Conservation (phyloP, 148 eudicot species). For the Vaccinium myrtillus region DNA sequence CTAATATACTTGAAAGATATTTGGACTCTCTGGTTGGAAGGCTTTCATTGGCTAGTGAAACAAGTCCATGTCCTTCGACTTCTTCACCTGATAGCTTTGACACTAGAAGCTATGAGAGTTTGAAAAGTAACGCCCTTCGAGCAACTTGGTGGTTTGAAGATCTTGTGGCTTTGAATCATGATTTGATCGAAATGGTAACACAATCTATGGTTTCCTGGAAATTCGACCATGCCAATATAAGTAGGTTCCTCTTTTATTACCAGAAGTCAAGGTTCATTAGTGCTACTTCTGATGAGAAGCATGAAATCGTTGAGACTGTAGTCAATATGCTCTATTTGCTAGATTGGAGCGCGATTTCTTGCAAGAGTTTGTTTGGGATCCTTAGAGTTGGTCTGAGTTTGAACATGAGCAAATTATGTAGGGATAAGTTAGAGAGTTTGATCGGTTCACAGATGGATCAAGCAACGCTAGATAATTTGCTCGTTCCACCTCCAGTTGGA, state of each 20-base stretch:
- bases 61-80: slow-evolving; percentile 59
- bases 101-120: slow-evolving; percentile 65
- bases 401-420: slow-evolving; percentile 27
- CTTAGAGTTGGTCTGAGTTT: slow-evolving; percentile 40
- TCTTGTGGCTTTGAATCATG: slow-evolving; percentile 33
- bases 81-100: slow-evolving; percentile 73
- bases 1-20: slow-evolving; percentile 38
- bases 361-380: slow-evolving; percentile 56
- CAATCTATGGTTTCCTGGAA: slow-evolving; percentile 46
- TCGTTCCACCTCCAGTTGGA: slow-evolving; percentile 52
- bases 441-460: slow-evolving; percentile 62
- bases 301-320: slow-evolving; percentile 41
- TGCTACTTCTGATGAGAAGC: slow-evolving; percentile 41
- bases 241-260: slow-evolving; percentile 67
- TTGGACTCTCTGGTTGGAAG: slow-evolving; percentile 54
- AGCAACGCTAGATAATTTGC: slow-evolving; percentile 68
- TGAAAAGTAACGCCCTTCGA: slow-evolving; percentile 39
- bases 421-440: slow-evolving; percentile 48
- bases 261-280: slow-evolving; percentile 47
- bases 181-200: slow-evolving; percentile 31
- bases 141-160: slow-evolving; percentile 84
- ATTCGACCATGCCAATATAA: slow-evolving; percentile 44
- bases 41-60: slow-evolving; percentile 46
- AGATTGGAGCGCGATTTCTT: slow-evolving; percentile 37
- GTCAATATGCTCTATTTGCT: slow-evolving; percentile 41